Evolutionary conservation across 768 basidiomycete species (phyloP), one percentile per base, ranked within the genome.

Genomic region (Hygrophorus pudorinus): DNA sequence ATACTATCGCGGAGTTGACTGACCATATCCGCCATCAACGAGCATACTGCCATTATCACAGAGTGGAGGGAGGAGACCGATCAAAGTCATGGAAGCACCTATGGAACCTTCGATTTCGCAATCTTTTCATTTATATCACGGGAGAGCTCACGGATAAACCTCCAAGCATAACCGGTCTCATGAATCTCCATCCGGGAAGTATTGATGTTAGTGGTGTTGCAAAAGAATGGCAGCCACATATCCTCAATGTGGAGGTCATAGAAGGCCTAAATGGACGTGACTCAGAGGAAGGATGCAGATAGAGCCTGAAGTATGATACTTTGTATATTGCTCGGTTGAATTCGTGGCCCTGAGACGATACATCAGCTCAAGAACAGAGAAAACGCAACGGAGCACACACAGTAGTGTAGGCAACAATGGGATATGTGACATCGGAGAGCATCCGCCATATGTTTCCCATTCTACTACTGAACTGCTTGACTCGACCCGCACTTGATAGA

Each of bases 171-270:
- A n/a, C 96, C 96, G 10, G 89, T 88, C 53, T 93, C 86, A 55
- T 99, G 96, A 34, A 98, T 82, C 56, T 98, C 92, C 91, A 98
- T 98, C 7, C 81, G 75, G 7, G 91, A 96, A 36, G 87, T 89
- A 42, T 83, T 91, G 60, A 99, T 96, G 55, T 97, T 97, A 14
- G 96, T 94, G 2, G 94, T 89, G 55, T 98, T 98, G 64, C 92
- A 96, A 65, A 94, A 98, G 67, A 79, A 97, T 3, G 94, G 96
- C 5, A 99, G 70, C 96, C 94, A 98, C 87, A 96, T 94, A 63
- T 96, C 93, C 62, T 91, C 86, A 32, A 90, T 90, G 53, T 97
- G 92, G 33, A 92, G 77, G 60, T 89, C 90, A 53, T 91, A 94
- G 59, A 96, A 94, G 13, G 87, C 79, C 77, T 89, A 55, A 13